Base-by-base conservation (phyloP, 768 basidiomycete species). In the Suillus decipiens region DNA sequence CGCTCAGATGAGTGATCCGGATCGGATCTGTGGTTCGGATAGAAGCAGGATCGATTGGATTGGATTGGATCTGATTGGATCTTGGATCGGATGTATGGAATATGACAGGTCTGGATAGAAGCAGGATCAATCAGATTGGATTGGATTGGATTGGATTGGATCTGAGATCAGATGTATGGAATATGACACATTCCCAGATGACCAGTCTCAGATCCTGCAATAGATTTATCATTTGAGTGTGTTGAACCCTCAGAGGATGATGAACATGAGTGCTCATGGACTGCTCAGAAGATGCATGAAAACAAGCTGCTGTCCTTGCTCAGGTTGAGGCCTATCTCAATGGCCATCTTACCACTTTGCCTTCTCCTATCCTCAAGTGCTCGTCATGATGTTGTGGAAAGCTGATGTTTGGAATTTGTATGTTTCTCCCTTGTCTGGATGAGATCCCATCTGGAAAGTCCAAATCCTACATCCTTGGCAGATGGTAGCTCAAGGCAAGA, bases 381-480 rank as follows among this genome's bases (percentile, higher is more conserved):
- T 77, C 81, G 28, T 79, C 76, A 43, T 86, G 84, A 3, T 76
- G 85, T 43, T 87, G 85, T 64, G 84, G 82, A 11, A 86, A 86
- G 3, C 86, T 86, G 11, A 86, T 86, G 1, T 86, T 87, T 66
- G 87, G 86, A 15, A 87, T 86, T 1, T 78, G 80, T 41, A 77
- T 64, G n/a, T 43, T 59, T 14, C 43, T 76, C 5, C 73, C 73
- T 9, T 67, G 64, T 57, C 69, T 67, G 2, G 71, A 75, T 42
- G 73, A 74, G 11, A 60, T 74, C 11, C 66, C 63, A 9, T 64
- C 54, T 48, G 42, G 61, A 11, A 66, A 65, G 39, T 36, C 43
- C 8, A 70, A 69, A 50, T 66, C 65, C 3, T 37, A 62, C 9
- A 59, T 54, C 3, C 61, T 60, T 45, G 72, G 70, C 1, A 72